These are phyloP conservation scores for Xylaria curta DNA, from an alignment of 495 filamentous ascomycete genomes.

Conservation along the genomic window DNA sequence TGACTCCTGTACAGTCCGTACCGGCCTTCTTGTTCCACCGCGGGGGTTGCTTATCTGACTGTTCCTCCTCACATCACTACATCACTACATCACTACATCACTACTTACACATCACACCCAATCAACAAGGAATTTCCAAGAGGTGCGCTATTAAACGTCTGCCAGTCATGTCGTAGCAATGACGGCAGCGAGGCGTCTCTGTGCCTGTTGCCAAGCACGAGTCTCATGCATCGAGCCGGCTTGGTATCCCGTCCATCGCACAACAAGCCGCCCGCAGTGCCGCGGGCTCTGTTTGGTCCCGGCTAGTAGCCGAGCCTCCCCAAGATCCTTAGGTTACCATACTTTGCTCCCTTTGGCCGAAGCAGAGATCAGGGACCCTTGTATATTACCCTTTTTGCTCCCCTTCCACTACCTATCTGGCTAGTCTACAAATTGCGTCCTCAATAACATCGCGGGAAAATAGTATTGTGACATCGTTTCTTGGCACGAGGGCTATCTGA, in stretches of 20 bases:
- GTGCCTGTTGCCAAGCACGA: slow-evolving; percentile 27
- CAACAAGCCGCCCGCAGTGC: slow-evolving; percentile 15
- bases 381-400: slow-evolving; percentile 5
- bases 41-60: slow-evolving; percentile 19
- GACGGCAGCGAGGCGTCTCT: slow-evolving; percentile 3
- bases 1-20: neutral
- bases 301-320: slow-evolving; percentile 12
- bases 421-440: neutral
- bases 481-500: slow-evolving; percentile 15
- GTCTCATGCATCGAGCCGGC: slow-evolving; percentile 29
- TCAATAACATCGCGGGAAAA: neutral
- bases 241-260: slow-evolving; percentile 25
- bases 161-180: slow-evolving; percentile 4
- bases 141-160: slow-evolving; percentile 25
- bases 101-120: neutral
- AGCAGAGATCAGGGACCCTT: neutral
- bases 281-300: slow-evolving; percentile 7
- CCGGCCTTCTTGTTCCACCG: slow-evolving; percentile 13
- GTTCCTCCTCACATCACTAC: neutral
- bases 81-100: neutral
- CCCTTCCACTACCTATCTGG: neutral
- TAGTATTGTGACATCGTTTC: slow-evolving; percentile 11
- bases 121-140: neutral
- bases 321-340: slow-evolving; percentile 11
- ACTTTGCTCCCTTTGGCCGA: slow-evolving; percentile 21